These are phyloP conservation scores for Penstemon eatonii DNA, from an alignment of 257 asterid species.

Conservation along the genomic window DNA sequence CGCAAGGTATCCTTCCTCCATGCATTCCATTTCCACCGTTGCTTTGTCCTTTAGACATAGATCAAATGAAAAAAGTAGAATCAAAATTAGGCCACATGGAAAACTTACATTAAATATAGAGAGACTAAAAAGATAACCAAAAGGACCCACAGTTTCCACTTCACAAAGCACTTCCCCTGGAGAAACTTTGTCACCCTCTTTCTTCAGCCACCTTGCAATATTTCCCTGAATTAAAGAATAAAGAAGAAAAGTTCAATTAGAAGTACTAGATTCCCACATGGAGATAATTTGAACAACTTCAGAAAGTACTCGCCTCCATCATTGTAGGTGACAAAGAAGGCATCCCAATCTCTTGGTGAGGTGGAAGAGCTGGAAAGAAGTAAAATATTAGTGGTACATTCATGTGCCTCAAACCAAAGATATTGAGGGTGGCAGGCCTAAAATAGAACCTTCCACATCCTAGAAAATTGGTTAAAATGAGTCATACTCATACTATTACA, in stretches of 20 bases:
- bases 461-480: not conserved
- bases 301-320: constrained; percentile 71
- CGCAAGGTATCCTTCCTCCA: constrained; percentile 99
- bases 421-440: no score
- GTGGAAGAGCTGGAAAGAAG: constrained; percentile 78
- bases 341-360: constrained; percentile 98
- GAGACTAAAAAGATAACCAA: constrained; percentile 21
- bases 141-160: constrained; percentile 87
- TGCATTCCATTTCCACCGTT: constrained; percentile 98
- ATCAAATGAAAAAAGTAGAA: constrained; percentile 4
- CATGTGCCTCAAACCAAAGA: not conserved
- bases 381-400: constrained; percentile 14
- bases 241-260: constrained; percentile 17
- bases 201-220: constrained; percentile 97
- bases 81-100: constrained; percentile 25
- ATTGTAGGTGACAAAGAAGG: constrained; percentile 99
- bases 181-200: constrained; percentile 93
- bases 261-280: constrained; percentile 15
- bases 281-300: constrained; percentile 22
- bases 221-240: constrained; percentile 66
- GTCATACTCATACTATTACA: no score
- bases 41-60: constrained; percentile 77
- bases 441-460: constrained; percentile 10
- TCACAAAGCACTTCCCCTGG: constrained; percentile 99
- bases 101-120: constrained; percentile 11